Evolutionary conservation across 768 basidiomycete species (phyloP), one percentile per base, ranked within the genome.

Genomic region (Phlebiopsis gigantea): DNA sequence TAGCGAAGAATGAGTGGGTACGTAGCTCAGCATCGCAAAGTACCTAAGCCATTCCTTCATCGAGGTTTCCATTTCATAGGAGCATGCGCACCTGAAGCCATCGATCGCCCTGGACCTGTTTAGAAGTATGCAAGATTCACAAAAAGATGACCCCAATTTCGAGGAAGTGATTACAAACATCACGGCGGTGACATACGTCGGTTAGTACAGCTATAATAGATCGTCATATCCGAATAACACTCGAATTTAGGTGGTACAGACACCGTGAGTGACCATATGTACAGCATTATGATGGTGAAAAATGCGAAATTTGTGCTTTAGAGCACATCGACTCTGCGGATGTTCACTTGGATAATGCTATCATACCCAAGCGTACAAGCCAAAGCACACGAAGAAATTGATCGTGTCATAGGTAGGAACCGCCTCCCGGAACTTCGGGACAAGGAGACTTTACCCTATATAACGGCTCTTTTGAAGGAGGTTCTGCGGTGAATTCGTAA

Each of bases 281-380:
- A 39, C 29, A 6, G 31, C 22, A 6, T 50, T 14, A 21, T 49
- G n/a, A 25, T n/a, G n/a, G n/a, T n/a, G n/a, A n/a, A n/a, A n/a
- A n/a, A n/a, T n/a, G n/a, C n/a, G n/a, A n/a, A n/a, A n/a, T n/a
- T n/a, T 22, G 1, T 19, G 4, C 21, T 5, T 1, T 57, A 80
- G 84, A 86, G 78, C 1, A 71, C 85, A 43, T 79, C 83, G 1
- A 65, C 78, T 14, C 68, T 84, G 28, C 72, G 73, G 21, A 79
- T 84, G 29, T 85, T 90, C 68, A 66, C 90, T 28, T 77, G 89
- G 45, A 83, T 84, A 4, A 84, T 90, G 79, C 72, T 85, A 46
- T 69, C 74, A 7, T 66, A 87, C 62, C 87, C 87, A 0, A 77
- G 79, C 0, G 77, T 75, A 0, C 78, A 83, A 47, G 73, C 61